Evolutionary conservation across 768 basidiomycete genomes (phyloP), one percentile per base, ranked within the genome.

Genomic region (Lactarius quietus): DNA sequence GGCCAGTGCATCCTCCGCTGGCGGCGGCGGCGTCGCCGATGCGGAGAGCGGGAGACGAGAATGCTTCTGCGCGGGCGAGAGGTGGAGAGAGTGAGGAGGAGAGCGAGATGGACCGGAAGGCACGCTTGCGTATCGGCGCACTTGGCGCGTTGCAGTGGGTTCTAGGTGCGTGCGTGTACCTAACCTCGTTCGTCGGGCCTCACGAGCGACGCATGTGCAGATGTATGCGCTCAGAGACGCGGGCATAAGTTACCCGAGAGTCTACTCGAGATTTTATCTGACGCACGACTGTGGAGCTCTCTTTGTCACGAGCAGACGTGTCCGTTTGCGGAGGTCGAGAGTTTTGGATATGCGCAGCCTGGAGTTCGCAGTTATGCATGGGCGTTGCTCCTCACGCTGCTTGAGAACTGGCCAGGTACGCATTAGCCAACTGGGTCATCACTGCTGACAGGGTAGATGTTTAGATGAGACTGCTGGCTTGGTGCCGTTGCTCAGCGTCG

Each of bases 321-420:
- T 36, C 80, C 81, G 0, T 84, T 81, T 72, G 73, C 75, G 17
- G 76, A 76, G 2, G 66, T 80, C 6, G 79, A 80, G 57, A 76
- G 77, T 56, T 84, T 89, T 67, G 92, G 91, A 1, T 78, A 76
- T 38, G 79, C 74, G 3, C 91, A 94, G 69, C 90, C 92, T 3
- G 81, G 79, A 45, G 88, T 93, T 35, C 83, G 94, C 20, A 83
- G 86, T 72, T 81, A 87, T 14, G 84, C 86, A 0, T 96, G 94
- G 88, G 70, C 72, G 4, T 68, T 87, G 9, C 72, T 89, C 14
- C 81, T 79, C 62, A 73, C 75, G 10, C 70, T 86, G 23, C 71
- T 84, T n/a, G 74, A 73, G 51, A 74, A 61, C 29, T 80, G 76
- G 59, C 81, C 83, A 76, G 83, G 86, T 83, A 66, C 38, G 70